Evolutionary conservation across 2,329 filamentous ascomycete species (phyloP), one percentile per base, ranked within the genome.

Genomic region (Colletotrichum tamarilloi): DNA sequence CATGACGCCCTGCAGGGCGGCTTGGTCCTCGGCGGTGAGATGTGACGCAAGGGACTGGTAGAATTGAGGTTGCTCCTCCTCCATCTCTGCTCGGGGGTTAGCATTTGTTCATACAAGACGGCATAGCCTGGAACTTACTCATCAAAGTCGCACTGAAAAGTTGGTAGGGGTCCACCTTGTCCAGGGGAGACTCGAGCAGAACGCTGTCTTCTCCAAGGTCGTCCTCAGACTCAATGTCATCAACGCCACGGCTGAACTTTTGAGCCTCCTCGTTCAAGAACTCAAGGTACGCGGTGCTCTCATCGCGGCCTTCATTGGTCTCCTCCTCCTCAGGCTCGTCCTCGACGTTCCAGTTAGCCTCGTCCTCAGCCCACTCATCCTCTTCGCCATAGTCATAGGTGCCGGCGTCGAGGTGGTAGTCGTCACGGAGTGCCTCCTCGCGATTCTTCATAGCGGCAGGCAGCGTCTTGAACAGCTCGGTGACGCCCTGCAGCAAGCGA

Each of bases 181-280:
- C 97, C 28, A 99, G 88, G 19, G 96, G 95, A 14, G 96, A 97
- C 83, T 99, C 97, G 2, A 99, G 90, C 64, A 98, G 87, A 72
- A 94, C 93, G 81, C 95, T 96, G 79, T 98, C 97, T 82, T 98
- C 96, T 22, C 97, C 91, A 58, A 98, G 92, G 67, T 98, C 95
- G 68, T 97, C 95, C 30, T 95, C 94, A 1, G 94, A 94, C 62
- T 92, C 90, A 30, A 92, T 91, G 19, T 90, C 89, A 22, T 83
- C 82, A 38, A 89, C 87, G 32, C 92, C 88, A 22, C 92, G 89
- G 75, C 92, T 92, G 82, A 97, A 96, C 81, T 97, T 97, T 78
- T 95, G 92, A 14, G 95, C 95, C 87, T 98, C 96, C 81, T 97
- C 94, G 78, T 96, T 97, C 32, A 99, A 85, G 86, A 99, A 99